Conservation (phyloP, 192 early-diverging fungal species). For the Diversispora epigaea region DNA sequence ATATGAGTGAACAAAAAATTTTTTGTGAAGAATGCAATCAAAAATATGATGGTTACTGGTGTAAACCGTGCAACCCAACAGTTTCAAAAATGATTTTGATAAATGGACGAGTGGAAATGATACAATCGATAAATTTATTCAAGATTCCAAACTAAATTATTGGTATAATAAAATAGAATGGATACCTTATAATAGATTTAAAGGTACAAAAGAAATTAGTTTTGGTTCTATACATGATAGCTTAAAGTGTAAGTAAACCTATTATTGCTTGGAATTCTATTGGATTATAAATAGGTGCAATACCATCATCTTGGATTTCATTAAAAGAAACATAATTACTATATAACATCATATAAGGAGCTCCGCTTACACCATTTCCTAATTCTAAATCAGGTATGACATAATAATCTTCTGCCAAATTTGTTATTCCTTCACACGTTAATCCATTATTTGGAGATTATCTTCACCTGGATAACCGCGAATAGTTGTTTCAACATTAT, state of each 20-base stretch:
- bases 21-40: no score
- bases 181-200: no score
- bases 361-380: not conserved
- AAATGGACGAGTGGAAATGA: no score
- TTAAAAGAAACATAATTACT: not conserved
- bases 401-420: not conserved
- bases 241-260: not conserved
- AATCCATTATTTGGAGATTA: not conserved
- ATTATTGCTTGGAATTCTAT: not conserved
- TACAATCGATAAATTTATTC: no score
- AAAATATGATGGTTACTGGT: no score
- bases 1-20: no score
- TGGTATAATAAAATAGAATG: no score
- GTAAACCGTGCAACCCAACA: no score
- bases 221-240: no score
- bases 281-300: not conserved
- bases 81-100: no score
- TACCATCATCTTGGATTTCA: not conserved
- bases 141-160: no score
- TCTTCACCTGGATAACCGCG: not conserved
- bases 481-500: not conserved
- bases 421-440: not conserved
- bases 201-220: no score
- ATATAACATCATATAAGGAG: constrained; percentile 1
- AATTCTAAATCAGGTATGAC: not conserved